Evolutionary conservation across 2,329 filamentous ascomycete genomes (phyloP).

Genomic region (Colletotrichum chlorophyti): DNA sequence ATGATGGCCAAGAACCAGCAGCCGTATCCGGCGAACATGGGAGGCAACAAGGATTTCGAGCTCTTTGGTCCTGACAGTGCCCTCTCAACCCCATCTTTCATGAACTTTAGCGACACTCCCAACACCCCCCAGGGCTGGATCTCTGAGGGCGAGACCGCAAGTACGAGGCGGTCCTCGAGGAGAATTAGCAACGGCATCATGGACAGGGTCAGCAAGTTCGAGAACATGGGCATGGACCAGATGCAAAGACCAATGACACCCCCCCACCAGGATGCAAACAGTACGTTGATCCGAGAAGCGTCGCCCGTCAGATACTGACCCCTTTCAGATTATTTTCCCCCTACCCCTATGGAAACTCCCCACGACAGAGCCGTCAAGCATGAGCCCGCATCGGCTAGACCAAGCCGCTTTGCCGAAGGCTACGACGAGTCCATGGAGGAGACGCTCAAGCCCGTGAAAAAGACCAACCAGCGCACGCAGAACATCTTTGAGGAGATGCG

Average conservation of each 20-base stretch:
- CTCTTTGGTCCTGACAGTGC: slow-evolving; percentile 54
- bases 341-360: slow-evolving; percentile 72
- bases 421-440: slow-evolving; percentile 73
- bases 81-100: slow-evolving; percentile 57
- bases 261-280: slow-evolving; percentile 62
- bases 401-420: slow-evolving; percentile 62
- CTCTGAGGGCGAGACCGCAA: slow-evolving; percentile 55
- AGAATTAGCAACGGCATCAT: slow-evolving; percentile 68
- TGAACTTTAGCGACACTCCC: slow-evolving; percentile 56
- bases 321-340: slow-evolving; percentile 64
- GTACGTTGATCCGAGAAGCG: slow-evolving; percentile 51
- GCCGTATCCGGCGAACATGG: slow-evolving; percentile 47
- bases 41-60: slow-evolving; percentile 55
- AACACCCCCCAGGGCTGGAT: slow-evolving; percentile 52
- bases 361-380: slow-evolving; percentile 54
- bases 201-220: slow-evolving; percentile 66
- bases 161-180: slow-evolving; percentile 49
- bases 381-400: slow-evolving; percentile 38
- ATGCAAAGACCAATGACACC: slow-evolving; percentile 66
- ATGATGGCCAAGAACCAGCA: slow-evolving; percentile 56
- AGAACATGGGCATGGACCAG: slow-evolving; percentile 55
- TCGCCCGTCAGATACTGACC: slow-evolving; percentile 29
- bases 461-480: slow-evolving; percentile 50
- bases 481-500: slow-evolving; percentile 66
- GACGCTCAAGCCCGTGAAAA: slow-evolving; percentile 64